These are phyloP conservation scores for Macroventuria anomochaeta DNA, from an alignment of 2,329 filamentous ascomycete species.

Conservation along the genomic window DNA sequence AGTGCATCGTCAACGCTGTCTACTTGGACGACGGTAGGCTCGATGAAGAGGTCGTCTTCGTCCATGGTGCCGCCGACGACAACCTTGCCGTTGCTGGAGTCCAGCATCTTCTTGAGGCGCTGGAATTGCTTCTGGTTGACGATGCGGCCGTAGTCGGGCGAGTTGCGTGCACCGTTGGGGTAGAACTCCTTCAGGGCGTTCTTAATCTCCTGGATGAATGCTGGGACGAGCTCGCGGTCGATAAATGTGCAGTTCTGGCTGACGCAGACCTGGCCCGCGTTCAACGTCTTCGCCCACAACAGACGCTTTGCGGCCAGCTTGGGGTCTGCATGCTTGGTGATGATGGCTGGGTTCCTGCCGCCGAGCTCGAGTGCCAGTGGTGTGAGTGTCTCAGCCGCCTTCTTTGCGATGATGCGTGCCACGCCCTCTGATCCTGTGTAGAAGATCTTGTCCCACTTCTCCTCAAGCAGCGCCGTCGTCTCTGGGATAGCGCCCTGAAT, in stretches of 20 bases:
- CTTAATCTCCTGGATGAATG: slow-evolving; percentile 78
- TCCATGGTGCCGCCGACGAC: slow-evolving; percentile 86
- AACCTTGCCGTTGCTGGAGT: slow-evolving; percentile 81
- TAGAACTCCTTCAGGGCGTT: slow-evolving; percentile 77
- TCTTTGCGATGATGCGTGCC: slow-evolving; percentile 65
- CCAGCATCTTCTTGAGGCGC: slow-evolving; percentile 90
- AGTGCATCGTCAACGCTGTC: slow-evolving; percentile 76
- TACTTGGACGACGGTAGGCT: slow-evolving; percentile 90
- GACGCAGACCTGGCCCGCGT: slow-evolving; percentile 90
- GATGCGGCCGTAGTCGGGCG: slow-evolving; percentile 79
- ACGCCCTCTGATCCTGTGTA: slow-evolving; percentile 85
- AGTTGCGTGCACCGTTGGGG: slow-evolving; percentile 79
- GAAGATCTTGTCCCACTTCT: slow-evolving; percentile 98
- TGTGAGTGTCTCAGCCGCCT: slow-evolving; percentile 66
- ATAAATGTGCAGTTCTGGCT: slow-evolving; percentile 92
- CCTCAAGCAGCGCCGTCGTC: slow-evolving; percentile 79
- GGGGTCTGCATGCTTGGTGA: slow-evolving; percentile 83
- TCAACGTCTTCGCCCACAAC: slow-evolving; percentile 86
- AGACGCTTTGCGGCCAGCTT: slow-evolving; percentile 81
- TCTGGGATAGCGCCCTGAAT: slow-evolving; percentile 84
- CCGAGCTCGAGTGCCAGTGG: slow-evolving; percentile 90
- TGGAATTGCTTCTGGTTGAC: slow-evolving; percentile 80
- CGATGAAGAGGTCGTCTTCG: slow-evolving; percentile 80
- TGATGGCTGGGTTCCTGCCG: slow-evolving; percentile 87
- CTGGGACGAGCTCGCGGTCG: slow-evolving; percentile 73